Evolutionary conservation across 805 yeast genomes (phyloP).

Genomic region (Ascoidea asiatica): DNA sequence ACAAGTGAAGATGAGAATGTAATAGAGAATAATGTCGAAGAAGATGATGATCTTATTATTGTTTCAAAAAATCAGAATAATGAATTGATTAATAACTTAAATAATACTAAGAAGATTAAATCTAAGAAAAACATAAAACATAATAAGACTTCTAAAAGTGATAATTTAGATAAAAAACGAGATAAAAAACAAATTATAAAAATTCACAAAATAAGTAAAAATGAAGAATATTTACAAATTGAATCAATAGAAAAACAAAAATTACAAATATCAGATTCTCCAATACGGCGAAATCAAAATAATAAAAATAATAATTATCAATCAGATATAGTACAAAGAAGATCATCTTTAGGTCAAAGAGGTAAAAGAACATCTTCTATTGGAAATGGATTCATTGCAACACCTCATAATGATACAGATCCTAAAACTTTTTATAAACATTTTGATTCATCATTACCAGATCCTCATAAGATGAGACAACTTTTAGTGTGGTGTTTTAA

Average conservation of each 20-base stretch:
- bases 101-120: neutral
- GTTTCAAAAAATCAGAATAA: no score
- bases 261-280: constrained; percentile 11
- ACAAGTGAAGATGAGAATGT: no score
- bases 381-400: constrained; percentile 58
- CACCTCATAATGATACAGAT: constrained; percentile 52
- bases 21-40: no score
- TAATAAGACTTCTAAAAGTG: neutral
- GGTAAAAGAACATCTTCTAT: constrained; percentile 66
- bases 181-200: neutral
- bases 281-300: constrained; percentile 7
- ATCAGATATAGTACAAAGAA: constrained; percentile 18
- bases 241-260: constrained; percentile 3
- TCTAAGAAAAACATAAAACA: neutral
- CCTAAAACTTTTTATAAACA: constrained; percentile 44
- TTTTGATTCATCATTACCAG: constrained; percentile 48
- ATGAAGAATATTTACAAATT: no score
- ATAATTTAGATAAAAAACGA: neutral
- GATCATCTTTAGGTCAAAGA: constrained; percentile 40
- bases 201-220: neutral
- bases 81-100: no score
- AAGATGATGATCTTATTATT: no score
- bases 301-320: constrained; percentile 14
- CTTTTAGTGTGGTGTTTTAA: constrained; percentile 55
- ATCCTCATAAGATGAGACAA: constrained; percentile 62